Percentiles rank a stretch among this genome's conserved stretches.
Evolutionary conservation across 2,329 filamentous ascomycete species (phyloP).

Genomic region (Beauveria scarabaeidicola): DNA sequence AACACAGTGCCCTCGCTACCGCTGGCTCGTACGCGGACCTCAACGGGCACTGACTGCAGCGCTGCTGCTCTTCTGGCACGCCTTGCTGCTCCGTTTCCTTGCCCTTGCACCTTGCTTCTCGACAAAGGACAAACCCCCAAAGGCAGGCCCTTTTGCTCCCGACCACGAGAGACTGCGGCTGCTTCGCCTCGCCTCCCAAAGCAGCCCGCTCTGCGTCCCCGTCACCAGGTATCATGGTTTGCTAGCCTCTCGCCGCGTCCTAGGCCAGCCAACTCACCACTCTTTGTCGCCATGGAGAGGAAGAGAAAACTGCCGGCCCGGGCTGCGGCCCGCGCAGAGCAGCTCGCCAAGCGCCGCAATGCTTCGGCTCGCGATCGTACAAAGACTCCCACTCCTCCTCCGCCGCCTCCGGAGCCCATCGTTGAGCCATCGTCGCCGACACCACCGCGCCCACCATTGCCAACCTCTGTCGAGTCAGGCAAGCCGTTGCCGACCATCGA

Average conservation of each 20-base stretch:
- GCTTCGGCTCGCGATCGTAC: constrained; percentile 46
- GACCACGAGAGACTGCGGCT: neutral
- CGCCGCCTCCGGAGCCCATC: constrained; percentile 30
- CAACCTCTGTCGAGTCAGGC: constrained; percentile 53
- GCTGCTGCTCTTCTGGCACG: neutral
- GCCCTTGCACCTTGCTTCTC: constrained; percentile 1
- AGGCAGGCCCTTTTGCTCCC: neutral
- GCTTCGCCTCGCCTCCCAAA: neutral
- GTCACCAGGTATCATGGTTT: constrained; percentile 7
- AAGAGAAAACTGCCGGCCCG: constrained; percentile 58
- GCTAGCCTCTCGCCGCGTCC: constrained; percentile 7
- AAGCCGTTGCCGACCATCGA: constrained; percentile 65
- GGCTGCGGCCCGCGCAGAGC: constrained; percentile 52
- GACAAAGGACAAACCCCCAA: neutral
- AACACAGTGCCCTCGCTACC: neutral
- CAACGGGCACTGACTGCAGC: neutral
- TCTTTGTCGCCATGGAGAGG: constrained; percentile 43
- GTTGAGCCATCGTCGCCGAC: constrained; percentile 23
- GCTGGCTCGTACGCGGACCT: constrained; percentile 7
- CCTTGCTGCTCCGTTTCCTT: neutral
- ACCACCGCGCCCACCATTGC: constrained; percentile 39
- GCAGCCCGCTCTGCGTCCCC: constrained; percentile 9
- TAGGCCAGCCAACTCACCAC: constrained; percentile 6
- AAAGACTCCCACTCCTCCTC: constrained; percentile 35
- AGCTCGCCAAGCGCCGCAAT: constrained; percentile 51